Percentiles rank a stretch among this genome's conserved stretches.
These are phyloP conservation scores for Cyamopsis tetragonoloba DNA, from an alignment of 306 rosid species.

Conservation along the genomic window DNA sequence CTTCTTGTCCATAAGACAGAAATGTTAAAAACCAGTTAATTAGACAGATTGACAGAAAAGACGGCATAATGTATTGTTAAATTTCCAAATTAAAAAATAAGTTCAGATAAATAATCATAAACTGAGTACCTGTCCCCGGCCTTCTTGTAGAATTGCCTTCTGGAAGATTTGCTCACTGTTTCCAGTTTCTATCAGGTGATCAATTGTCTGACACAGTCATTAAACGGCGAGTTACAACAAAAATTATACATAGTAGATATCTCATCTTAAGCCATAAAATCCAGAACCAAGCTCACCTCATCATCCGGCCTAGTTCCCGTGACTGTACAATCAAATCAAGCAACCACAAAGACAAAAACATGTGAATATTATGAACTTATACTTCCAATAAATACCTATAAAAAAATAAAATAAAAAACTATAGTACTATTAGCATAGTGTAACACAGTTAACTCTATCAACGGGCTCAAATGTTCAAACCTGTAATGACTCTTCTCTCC, in stretches of 20 bases:
- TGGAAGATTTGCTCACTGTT: conserved; percentile 94
- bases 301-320: conserved; percentile 96
- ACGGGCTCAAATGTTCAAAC: conserved; percentile 40
- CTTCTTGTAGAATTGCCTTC: conserved; percentile 76
- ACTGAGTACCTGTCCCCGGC: conserved; percentile 81
- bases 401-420: neutral
- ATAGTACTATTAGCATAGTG: neutral
- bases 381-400: neutral
- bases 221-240: conserved; percentile 33
- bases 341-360: conserved; percentile 24
- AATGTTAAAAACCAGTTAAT: too few species aligned
- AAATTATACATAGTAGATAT: neutral
- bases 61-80: neutral
- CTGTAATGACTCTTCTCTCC: conserved; percentile 97
- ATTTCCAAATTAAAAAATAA: neutral
- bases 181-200: conserved; percentile 92
- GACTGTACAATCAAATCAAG: conserved; percentile 49
- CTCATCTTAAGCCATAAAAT: conserved; percentile 19
- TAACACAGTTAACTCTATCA: conserved; percentile 18
- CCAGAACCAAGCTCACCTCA: conserved; percentile 56
- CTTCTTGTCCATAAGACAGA: too few species aligned
- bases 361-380: conserved; percentile 20
- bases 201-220: conserved; percentile 61
- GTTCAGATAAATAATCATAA: conserved; percentile 3
- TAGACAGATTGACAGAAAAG: neutral